Conservation (phyloP, 2,329 filamentous ascomycete genomes). For the Sordariomycetes sp. region DNA sequence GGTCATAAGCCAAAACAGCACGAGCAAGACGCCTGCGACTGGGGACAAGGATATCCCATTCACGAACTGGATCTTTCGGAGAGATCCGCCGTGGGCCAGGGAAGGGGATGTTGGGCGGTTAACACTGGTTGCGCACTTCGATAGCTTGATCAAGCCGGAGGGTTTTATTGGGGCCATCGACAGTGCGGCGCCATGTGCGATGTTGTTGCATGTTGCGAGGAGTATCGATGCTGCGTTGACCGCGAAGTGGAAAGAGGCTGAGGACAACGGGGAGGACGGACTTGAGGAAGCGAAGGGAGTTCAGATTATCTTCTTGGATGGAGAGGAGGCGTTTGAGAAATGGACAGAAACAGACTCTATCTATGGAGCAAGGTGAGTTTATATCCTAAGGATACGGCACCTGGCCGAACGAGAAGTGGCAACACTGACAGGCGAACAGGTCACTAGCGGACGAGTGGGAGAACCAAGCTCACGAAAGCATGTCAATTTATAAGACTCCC, state of each 20-base stretch:
- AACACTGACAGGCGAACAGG: conserved; percentile 19
- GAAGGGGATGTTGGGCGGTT: conserved; percentile 69
- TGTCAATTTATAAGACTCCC: conserved; percentile 66
- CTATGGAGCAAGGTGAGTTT: conserved; percentile 71
- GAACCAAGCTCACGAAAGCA: conserved; percentile 52
- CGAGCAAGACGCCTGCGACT: conserved; percentile 68
- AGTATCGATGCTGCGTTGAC: conserved; percentile 73
- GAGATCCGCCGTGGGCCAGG: conserved; percentile 77
- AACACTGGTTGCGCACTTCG: conserved; percentile 89
- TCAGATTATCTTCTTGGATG: conserved; percentile 84
- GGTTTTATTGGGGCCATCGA: conserved; percentile 93
- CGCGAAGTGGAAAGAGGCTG: conserved; percentile 71
- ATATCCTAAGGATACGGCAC: no score
- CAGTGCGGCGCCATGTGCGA: conserved; percentile 87
- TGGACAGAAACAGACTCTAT: conserved; percentile 81
- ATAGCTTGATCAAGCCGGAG: conserved; percentile 68
- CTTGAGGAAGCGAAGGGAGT: conserved; percentile 73
- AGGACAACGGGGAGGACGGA: conserved; percentile 43
- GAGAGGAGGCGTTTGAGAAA: conserved; percentile 79
- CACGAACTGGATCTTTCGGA: conserved; percentile 73
- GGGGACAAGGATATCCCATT: conserved; percentile 68
- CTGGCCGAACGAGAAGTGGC: not conserved
- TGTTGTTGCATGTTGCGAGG: conserved; percentile 78
- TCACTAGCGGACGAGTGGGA: conserved; percentile 82
- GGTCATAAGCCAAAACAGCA: conserved; percentile 83